Evolutionary conservation across 306 rosid species (phyloP), one percentile per base, ranked within the genome.

Genomic region (Cicer pinnatifidum): DNA sequence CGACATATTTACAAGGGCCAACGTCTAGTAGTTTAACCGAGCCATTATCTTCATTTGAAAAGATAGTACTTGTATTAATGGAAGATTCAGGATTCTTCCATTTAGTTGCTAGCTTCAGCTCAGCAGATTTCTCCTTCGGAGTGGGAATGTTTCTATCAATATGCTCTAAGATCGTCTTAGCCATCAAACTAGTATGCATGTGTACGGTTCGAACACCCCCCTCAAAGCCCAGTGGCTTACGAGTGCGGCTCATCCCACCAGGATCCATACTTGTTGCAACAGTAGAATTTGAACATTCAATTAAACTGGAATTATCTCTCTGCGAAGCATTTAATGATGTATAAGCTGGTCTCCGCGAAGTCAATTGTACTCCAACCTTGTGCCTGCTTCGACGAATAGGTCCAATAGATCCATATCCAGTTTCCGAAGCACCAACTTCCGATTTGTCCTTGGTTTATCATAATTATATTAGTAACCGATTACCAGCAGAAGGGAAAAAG

Each of bases 101-200:
- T 37, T 78, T 74, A 65, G 76, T 73, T 11, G 89, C 92, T 78
- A 85, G 83, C 87, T 83, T 88, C 69, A 93, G 78, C 87, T 93
- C 98, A 16, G 84, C 87, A 15, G 85, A 83, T 84, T 91, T 93
- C 39, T 88, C 91, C 73, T 79, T 91, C 15, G 92, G 92, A 73
- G 97, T 91, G 50, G 96, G 88, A 7, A 79, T 59, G 70, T 78
- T 86, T 91, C 97, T 85, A 78, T 85, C 89, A 53, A 91, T 75
- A 75, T 88, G 98, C 71, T 93, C 97, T 84, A 93, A 81, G 71
- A 93, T 93, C 72, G 87, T 82, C 86, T 87, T 86, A 43, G 97
- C 96, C 84, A 93, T 83, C 84, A 83, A 89, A 83, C 88, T 84
- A 47, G 91, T 76, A 75, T 84, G 91, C 75, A 81, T 86, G 82